Base-by-base conservation (phyloP, 192 early-diverging fungal genomes). In the Umbelopsis ramanniana region DNA sequence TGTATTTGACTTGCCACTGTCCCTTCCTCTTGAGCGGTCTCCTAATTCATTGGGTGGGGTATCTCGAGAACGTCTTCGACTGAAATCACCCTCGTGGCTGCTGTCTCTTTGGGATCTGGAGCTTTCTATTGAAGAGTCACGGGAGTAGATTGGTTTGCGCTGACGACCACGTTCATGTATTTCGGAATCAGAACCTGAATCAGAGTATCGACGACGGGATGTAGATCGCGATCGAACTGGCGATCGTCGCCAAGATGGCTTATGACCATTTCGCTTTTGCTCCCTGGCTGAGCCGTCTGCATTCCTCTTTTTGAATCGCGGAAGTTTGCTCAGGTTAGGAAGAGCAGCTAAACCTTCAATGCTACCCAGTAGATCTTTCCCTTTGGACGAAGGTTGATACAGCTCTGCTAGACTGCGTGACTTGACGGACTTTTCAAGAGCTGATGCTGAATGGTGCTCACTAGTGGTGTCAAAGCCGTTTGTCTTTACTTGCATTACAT, bases 241-340 rank as follows among this genome's bases (percentile, higher is more conserved):
- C 12, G 57, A 63, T 35, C 57, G 57, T 11, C 57, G 57, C 57
- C 57, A 63, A 11, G 57, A 63, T 17, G 7, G 33, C 33, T 63
- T 63, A 35, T 35, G 57, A n/a, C 57, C 57, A 37, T 63, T 63
- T 37, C 11, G 33, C 57, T 63, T 29, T n/a, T 6, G 57, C 6
- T 15, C 33, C 15, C 57, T 29, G 0, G 33, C 14, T 6, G 57
- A 17, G 1, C 33, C 19, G 33, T 29, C 33, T 37, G 23, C 12
- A 63, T 63, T 68, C 23, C 83, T 74, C 53, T 82, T 84, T 57
- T 82, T 84, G 66, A 84, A 84, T 15, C 75, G 72, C 1, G 83
- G 83, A 4, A 84, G 72, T 43, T 84, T 81, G 60, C 46, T 77
- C 66, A 50, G 68, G 38, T 17, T 46, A 37, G 66, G 79, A 67